Base-by-base conservation (phyloP, 805 yeast genomes). In the Candida piceae region DNA sequence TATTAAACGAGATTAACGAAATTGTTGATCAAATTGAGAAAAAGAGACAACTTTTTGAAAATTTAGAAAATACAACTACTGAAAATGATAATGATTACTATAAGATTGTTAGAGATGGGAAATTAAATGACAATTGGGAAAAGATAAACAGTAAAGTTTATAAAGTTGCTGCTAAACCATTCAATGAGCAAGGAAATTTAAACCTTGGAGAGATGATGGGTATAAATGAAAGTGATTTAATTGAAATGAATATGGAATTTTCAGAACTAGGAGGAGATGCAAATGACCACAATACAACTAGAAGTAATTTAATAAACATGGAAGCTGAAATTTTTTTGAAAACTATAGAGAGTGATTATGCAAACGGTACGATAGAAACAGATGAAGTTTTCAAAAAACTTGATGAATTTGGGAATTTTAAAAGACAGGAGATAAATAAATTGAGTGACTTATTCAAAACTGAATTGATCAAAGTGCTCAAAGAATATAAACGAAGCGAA, bases 91-190 rank as follows among this genome's bases (percentile, higher is more conserved):
- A 38, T 13, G 60, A 54, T 32, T 46, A 41, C 31, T 29, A 42
- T 34, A 44, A 63, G 3, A 39, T 35, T n/a, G 39, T 38, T 4
- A 37, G 57, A 10, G 54, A 54, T 26, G 45, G 46, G 12, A 48
- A 52, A 16, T 42, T 57, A 15, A 53, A 50, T 16, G 54, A 58
- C 10, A 61, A 68, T 30, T 75, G 80, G 80, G 66, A 69, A 11
- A 57, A 58, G 31, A 55, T 72, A 15, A 69, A 74, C 41, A 46
- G 55, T 3, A 48, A 59, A 15, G 47, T 55, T 16, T 45, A 39
- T 29, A 43, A 34, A 5, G 24, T 47, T 11, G 52, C 55, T 4
- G 44, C 42, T 3, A 15, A 36, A 2, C 35, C 41, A 5, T 39
- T 43, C 7, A 26, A 13, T 18, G 23, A 24, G 2, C 36, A 32